Percentiles rank a stretch among this genome's conserved stretches.
These are phyloP conservation scores for Breynia disticha DNA, from an alignment of 441 rosid species.

Conservation along the genomic window DNA sequence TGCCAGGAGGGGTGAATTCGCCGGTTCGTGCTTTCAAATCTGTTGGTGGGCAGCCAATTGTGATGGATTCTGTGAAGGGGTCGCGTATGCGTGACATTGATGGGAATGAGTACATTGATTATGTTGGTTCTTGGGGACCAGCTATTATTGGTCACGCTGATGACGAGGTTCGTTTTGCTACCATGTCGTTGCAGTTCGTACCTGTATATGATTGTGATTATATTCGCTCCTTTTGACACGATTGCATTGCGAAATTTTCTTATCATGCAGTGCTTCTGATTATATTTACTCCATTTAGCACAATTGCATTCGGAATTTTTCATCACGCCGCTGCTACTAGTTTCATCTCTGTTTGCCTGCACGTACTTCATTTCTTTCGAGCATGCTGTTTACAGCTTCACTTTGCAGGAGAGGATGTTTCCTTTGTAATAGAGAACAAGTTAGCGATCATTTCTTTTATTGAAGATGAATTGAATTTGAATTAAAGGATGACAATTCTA, in stretches of 20 bases:
- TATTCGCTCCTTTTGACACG: neutral
- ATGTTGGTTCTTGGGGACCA: constrained; percentile 95
- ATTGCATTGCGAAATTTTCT: neutral
- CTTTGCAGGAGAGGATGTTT: no score
- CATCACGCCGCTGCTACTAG: neutral
- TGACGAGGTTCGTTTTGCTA: constrained; percentile 48
- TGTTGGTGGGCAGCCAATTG: constrained; percentile 86
- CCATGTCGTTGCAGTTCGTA: constrained; percentile 1
- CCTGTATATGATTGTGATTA: neutral
- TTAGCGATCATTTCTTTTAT: no score
- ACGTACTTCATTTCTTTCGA: no score
- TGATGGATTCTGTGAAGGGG: constrained; percentile 87
- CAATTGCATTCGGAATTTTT: neutral
- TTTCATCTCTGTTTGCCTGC: neutral
- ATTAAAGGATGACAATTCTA: no score
- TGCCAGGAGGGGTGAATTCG: constrained; percentile 97
- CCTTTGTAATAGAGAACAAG: no score
- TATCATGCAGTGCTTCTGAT: no score
- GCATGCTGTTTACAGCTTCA: no score
- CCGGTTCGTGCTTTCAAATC: constrained; percentile 97
- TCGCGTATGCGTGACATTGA: constrained; percentile 93
- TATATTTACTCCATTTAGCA: neutral
- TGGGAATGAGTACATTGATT: constrained; percentile 86
- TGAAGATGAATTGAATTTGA: no score
- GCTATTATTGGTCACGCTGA: constrained; percentile 98